Percentiles rank a stretch among this genome's conserved stretches.
These are phyloP conservation scores for Pythium monospermum DNA, from an alignment of 352 stramenopile genomes.

Conservation along the genomic window DNA sequence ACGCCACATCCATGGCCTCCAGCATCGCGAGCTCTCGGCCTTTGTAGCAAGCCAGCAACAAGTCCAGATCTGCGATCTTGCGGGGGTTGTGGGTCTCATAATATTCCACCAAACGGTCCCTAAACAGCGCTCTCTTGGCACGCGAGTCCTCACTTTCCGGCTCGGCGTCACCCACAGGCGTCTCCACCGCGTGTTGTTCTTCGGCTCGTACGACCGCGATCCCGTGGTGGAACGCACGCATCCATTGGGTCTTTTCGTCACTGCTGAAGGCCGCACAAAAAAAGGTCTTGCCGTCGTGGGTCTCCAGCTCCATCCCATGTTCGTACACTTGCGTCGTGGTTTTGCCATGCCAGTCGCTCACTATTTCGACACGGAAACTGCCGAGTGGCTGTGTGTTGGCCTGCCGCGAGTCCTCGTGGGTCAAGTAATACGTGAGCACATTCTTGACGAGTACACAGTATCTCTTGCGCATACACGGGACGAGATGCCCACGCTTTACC, in stretches of 20 bases:
- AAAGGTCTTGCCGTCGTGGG: conserved; percentile 57
- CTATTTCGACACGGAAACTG: conserved; percentile 43
- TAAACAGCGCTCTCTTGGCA: conserved; percentile 17
- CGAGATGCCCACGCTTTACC: conserved; percentile 62
- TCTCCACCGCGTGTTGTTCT: conserved; percentile 1
- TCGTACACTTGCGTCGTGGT: conserved; percentile 46
- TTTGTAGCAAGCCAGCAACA: conserved; percentile 28
- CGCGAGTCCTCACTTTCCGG: conserved; percentile 4
- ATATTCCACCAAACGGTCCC: conserved; percentile 22
- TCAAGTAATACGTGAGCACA: conserved; percentile 58
- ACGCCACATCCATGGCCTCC: conserved; percentile 25
- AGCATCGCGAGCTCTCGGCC: conserved; percentile 24
- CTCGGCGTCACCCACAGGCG: neutral
- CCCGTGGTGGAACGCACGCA: conserved; percentile 49
- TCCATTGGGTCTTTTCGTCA: conserved; percentile 58
- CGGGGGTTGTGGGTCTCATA: conserved; percentile 28
- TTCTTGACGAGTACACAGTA: conserved; percentile 62
- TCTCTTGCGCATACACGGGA: conserved; percentile 71
- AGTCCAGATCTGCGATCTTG: conserved; percentile 28
- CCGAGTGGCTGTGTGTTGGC: conserved; percentile 20
- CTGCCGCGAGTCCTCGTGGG: conserved; percentile 62
- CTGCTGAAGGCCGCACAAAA: conserved; percentile 55
- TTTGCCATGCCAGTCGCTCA: conserved; percentile 69
- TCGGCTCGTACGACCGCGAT: conserved; percentile 28
- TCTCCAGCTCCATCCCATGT: conserved; percentile 67